These are phyloP conservation scores for Salix dunnii DNA, from an alignment of 345 rosid genomes.

Conservation along the genomic window DNA sequence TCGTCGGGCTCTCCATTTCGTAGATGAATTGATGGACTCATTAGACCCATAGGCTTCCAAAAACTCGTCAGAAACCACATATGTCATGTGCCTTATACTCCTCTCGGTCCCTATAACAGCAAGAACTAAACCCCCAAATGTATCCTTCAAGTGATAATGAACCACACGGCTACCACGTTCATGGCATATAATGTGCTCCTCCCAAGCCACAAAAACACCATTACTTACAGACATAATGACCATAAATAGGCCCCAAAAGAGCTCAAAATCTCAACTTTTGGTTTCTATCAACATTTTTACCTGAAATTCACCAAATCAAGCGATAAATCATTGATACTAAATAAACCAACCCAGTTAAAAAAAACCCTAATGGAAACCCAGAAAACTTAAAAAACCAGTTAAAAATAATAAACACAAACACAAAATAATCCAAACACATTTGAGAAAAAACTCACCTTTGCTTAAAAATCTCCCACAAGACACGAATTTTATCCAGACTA, in stretches of 20 bases:
- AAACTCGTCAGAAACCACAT: slow-evolving; percentile 88
- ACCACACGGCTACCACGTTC: slow-evolving; percentile 96
- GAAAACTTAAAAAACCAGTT: not conserved
- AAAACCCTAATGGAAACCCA: not conserved
- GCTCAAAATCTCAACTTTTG: not conserved
- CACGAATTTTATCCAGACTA: not conserved
- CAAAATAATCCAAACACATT: not conserved
- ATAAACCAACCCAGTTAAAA: not conserved
- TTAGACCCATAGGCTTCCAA: slow-evolving; percentile 65
- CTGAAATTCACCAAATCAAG: not conserved
- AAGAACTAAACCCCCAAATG: slow-evolving; percentile 66
- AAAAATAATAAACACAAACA: not conserved
- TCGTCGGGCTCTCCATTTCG: slow-evolving; percentile 95
- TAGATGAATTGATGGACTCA: slow-evolving; percentile 74
- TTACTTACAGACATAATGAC: slow-evolving; percentile 57
- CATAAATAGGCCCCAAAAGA: slow-evolving; percentile 7
- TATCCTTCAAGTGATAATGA: slow-evolving; percentile 86
- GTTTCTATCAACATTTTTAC: not conserved
- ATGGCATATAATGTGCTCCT: slow-evolving; percentile 87
- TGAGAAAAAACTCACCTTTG: not conserved
- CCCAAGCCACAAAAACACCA: slow-evolving; percentile 82
- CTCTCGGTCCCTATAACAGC: slow-evolving; percentile 96
- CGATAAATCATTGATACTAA: not conserved
- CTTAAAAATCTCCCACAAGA: not conserved
- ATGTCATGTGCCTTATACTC: slow-evolving; percentile 98